Conservation (phyloP, 2,329 filamentous ascomycete genomes). For the Aspergillus novofumigatus region DNA sequence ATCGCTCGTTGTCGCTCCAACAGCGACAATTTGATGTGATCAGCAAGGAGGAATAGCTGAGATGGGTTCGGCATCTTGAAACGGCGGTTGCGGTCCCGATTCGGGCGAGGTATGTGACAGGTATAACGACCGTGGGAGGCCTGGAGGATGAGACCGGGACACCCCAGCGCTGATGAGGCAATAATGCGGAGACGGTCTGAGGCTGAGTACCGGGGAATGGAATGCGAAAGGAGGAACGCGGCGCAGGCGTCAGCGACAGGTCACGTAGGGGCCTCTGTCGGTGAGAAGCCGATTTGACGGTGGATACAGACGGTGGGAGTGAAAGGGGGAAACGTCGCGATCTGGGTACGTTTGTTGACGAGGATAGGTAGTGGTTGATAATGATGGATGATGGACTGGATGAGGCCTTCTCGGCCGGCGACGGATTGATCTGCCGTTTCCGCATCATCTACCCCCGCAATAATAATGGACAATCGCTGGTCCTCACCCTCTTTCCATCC, state of each 20-base stretch:
- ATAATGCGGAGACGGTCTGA: not conserved
- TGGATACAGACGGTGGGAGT: not conserved
- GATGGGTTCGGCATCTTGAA: constrained; percentile 52
- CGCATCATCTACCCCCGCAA: constrained; percentile 7
- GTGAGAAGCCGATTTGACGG: not conserved
- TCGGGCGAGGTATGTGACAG: not conserved
- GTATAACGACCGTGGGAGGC: not conserved
- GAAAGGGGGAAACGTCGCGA: not conserved
- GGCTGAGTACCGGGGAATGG: not conserved
- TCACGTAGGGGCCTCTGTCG: not conserved
- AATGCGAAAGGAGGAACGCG: not conserved
- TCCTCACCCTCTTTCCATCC: not conserved
- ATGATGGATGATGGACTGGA: constrained; percentile 1
- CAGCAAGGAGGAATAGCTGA: constrained; percentile 86
- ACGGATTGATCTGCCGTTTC: constrained; percentile 12
- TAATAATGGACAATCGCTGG: not conserved
- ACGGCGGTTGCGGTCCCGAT: constrained; percentile 6
- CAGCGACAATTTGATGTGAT: constrained; percentile 94
- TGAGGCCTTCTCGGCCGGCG: not conserved
- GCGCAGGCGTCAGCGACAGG: not conserved
- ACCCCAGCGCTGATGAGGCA: not conserved
- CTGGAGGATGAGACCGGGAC: not conserved
- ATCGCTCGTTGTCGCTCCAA: constrained; percentile 86
- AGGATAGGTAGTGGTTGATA: constrained; percentile 2
- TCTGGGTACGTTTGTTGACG: not conserved